Percentiles rank a stretch among this genome's conserved stretches.
These are phyloP conservation scores for Vigna unguiculata DNA, from an alignment of 306 rosid genomes.

Conservation along the genomic window DNA sequence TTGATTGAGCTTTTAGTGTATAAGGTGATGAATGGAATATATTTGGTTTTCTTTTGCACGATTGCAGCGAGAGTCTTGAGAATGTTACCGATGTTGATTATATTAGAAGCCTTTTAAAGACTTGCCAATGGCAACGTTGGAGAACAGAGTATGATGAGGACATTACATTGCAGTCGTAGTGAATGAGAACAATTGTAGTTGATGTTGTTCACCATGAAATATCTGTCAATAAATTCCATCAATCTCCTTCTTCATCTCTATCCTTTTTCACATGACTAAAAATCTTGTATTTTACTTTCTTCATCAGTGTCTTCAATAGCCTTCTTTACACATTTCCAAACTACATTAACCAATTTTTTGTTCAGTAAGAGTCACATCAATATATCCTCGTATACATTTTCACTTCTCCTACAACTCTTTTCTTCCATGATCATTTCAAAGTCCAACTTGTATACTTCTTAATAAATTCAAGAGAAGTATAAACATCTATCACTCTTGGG, in stretches of 20 bases:
- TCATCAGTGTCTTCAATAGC: neutral
- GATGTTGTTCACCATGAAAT: neutral
- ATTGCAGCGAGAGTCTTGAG: slow-evolving; percentile 48
- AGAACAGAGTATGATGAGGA: slow-evolving; percentile 38
- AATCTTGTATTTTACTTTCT: neutral
- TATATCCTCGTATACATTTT: no score
- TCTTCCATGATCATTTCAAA: no score
- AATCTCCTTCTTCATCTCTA: neutral
- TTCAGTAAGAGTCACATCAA: no score
- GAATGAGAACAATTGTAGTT: neutral
- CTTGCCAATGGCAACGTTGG: slow-evolving; percentile 58
- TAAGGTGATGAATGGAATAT: neutral
- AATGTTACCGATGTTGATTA: slow-evolving; percentile 37
- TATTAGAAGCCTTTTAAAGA: slow-evolving; percentile 53
- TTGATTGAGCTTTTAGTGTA: neutral
- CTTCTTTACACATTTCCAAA: neutral
- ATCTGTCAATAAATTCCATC: no score
- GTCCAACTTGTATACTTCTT: no score
- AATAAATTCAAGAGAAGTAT: no score
- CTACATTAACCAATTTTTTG: no score
- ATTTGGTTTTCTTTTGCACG: slow-evolving; percentile 18
- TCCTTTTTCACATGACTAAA: neutral
- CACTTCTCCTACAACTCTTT: no score
- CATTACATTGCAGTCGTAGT: neutral
- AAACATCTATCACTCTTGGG: no score